Base-by-base conservation (phyloP, 2,329 filamentous ascomycete species). In the Ustilaginoidea virens region DNA sequence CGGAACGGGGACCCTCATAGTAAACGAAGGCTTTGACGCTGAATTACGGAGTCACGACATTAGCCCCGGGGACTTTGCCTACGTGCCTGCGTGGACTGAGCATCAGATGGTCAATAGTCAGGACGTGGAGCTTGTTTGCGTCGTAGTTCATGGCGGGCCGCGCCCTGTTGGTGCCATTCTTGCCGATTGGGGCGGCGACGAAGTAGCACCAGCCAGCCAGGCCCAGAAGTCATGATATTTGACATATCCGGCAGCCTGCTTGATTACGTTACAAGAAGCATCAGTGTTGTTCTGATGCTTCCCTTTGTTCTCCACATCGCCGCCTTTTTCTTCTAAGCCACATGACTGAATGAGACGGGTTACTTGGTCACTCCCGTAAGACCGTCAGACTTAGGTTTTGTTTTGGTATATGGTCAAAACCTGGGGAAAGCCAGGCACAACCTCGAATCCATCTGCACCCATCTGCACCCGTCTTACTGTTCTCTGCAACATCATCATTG, bases 41-140 rank as follows among this genome's bases (percentile, higher is more conserved):
- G 52, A 60, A 17, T 46, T 61, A 1, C 64, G 65, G 35, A 62
- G 65, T 19, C 62, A 76, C 36, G 55, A 66, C 12, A 57, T 83
- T 5, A 49, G 49, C 1, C 59, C 69, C 0, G 77, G 78, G 0
- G 76, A 81, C 46, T 82, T 79, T 48, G 74, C 74, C 3, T 61
- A 80, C 31, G 65, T 82, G 9, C 77, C 77, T 1, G 67, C 74
- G 0, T 80, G 66, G 60, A 69, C 70, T 1, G 75, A 82, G 46
- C 74, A 82, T 49, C 74, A 80, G 46, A 64, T 75, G 30, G 56
- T 74, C 13, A 82, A 82, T 40, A 66, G 79, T 21, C 63, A 64
- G 1, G 68, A 73, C 24, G 48, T 43, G 28, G 69, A 76, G 26
- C 53, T 76, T 2, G 63, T 71, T 21, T 79, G 74, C 70, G 63